phyloP scores from a whole-genome alignment of 768 basidiomycete species.

The Phaffia australis region DNA sequence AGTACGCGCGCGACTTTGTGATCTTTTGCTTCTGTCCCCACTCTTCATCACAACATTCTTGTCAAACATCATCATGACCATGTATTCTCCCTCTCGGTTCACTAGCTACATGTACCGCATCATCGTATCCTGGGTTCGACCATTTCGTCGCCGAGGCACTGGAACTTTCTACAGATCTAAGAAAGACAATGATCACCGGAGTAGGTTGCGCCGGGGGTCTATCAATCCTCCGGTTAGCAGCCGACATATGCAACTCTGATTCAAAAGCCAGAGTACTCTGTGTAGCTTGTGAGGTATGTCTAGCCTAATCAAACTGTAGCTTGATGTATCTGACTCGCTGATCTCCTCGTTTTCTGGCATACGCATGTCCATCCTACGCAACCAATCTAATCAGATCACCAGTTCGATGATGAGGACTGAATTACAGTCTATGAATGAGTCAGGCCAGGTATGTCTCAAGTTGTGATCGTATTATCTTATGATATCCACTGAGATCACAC shows the following conservation, averaged over 20 bases:
- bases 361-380: not conserved
- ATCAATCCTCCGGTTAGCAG: not conserved
- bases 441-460: not conserved
- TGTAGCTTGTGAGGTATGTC: constrained; percentile 4
- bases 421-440: not conserved
- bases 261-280: constrained; percentile 5
- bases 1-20: not conserved
- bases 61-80: not conserved
- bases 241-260: not conserved
- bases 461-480: no score
- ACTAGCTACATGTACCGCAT: constrained; percentile 1
- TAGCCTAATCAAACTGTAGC: not conserved
- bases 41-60: not conserved
- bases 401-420: not conserved
- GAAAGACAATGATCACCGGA: constrained; percentile 5
- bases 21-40: not conserved
- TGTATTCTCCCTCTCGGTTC: not conserved
- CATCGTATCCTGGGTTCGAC: constrained; percentile 5
- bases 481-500: no score
- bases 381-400: not conserved
- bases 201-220: constrained; percentile 4
- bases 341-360: not conserved
- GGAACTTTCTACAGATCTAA: not conserved
- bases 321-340: not conserved
- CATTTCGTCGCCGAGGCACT: constrained; percentile 1